These are phyloP conservation scores for Pelargonium citronellum DNA, from an alignment of 441 rosid species.

Conservation along the genomic window DNA sequence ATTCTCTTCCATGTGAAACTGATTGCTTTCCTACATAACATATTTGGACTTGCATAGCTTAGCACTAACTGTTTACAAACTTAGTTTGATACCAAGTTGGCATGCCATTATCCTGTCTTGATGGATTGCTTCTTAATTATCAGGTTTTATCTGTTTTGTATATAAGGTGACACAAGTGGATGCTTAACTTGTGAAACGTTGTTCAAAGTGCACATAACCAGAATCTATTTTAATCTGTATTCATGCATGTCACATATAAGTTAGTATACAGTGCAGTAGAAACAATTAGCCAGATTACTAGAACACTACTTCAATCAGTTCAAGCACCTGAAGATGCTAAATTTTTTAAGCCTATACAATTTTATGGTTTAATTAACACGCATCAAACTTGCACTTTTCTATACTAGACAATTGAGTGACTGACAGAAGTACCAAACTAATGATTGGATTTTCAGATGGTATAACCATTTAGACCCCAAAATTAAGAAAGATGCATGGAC, in stretches of 20 bases:
- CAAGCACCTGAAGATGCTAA: background rate
- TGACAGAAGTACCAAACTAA: constrained; percentile 5
- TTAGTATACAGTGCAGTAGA: background rate
- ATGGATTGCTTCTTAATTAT: background rate
- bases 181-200: background rate
- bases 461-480: constrained; percentile 30
- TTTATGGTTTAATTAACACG: background rate
- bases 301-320: constrained; percentile 1
- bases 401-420: background rate
- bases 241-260: background rate
- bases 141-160: background rate
- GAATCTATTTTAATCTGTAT: background rate
- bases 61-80: too few relatives aligned
- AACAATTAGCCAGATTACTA: background rate
- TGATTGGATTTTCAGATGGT: constrained; percentile 24
- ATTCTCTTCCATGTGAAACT: background rate
- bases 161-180: background rate
- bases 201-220: background rate
- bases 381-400: background rate
- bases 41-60: background rate
- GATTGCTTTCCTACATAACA: constrained; percentile 4
- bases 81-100: background rate
- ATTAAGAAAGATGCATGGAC: constrained; percentile 29
- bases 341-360: background rate
- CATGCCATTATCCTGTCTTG: background rate